Percentiles rank a stretch among this genome's conserved stretches.
These are phyloP conservation scores for Rhynchospora pubera DNA, from an alignment of 176 grass and related monocot species.

Conservation along the genomic window DNA sequence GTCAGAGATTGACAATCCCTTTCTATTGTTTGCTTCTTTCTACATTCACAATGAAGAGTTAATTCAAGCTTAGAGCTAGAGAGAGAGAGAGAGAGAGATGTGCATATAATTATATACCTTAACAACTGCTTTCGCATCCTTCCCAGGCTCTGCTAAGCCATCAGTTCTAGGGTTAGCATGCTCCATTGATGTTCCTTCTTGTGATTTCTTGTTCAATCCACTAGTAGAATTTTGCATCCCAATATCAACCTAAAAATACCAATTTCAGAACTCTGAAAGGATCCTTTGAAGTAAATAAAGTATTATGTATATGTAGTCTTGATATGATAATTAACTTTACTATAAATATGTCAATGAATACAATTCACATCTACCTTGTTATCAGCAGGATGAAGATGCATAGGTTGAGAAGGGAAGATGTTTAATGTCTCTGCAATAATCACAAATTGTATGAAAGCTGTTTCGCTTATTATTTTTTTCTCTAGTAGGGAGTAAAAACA, in stretches of 20 bases:
- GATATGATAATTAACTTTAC: not conserved
- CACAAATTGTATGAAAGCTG: constrained; percentile 1
- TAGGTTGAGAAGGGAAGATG: constrained; percentile 97
- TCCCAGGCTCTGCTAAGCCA: constrained; percentile 34
- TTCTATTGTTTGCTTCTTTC: constrained; percentile 68
- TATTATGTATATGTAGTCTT: not conserved
- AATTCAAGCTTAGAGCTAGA: not conserved
- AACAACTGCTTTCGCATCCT: constrained; percentile 51
- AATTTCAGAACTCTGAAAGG: not conserved
- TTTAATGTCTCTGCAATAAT: constrained; percentile 92
- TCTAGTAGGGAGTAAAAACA: not conserved
- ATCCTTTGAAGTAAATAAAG: not conserved
- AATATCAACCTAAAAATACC: constrained; percentile 51
- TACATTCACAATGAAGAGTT: constrained; percentile 20
- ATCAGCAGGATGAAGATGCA: constrained; percentile 61
- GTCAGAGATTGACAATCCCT: constrained; percentile 33
- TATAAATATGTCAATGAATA: not conserved
- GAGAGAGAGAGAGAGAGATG: not conserved
- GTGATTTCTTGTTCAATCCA: constrained; percentile 57
- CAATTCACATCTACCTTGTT: constrained; percentile 29
- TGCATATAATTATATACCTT: constrained; percentile 62
- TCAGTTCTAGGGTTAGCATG: constrained; percentile 44
- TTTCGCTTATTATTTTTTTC: constrained; percentile 1
- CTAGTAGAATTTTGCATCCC: constrained; percentile 57
- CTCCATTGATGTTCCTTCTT: constrained; percentile 51